These are phyloP conservation scores for Pyrus bretschneideri DNA, from an alignment of 306 rosid genomes.

Conservation along the genomic window DNA sequence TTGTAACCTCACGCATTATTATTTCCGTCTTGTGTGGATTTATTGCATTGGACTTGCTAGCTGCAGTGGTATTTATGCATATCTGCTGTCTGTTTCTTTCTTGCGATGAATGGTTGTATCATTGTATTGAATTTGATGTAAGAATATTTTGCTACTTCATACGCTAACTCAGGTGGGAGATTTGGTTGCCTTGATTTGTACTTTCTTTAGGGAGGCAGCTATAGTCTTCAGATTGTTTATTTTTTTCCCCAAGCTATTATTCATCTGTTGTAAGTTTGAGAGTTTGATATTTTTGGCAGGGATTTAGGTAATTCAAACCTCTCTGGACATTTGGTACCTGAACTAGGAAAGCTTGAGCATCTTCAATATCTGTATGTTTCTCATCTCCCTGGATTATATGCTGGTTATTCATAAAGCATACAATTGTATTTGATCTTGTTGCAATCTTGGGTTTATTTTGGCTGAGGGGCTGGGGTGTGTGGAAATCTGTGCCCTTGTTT, in stretches of 20 bases:
- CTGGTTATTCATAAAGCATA: background rate
- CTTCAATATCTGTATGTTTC: constrained; percentile 77
- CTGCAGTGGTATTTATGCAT: background rate
- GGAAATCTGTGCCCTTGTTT: background rate
- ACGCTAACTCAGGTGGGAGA: background rate
- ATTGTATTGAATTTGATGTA: background rate
- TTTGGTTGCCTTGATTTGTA: background rate
- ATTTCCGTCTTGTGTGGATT: background rate
- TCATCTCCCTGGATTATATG: background rate
- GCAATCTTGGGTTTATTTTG: background rate
- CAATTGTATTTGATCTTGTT: background rate
- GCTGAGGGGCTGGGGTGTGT: background rate
- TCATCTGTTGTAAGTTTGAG: background rate
- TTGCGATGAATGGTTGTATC: background rate
- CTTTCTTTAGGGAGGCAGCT: background rate
- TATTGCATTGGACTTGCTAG: background rate
- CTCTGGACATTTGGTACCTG: constrained; percentile 88
- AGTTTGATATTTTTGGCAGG: constrained; percentile 31
- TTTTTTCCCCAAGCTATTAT: background rate
- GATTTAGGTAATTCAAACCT: constrained; percentile 92
- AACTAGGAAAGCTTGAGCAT: constrained; percentile 77
- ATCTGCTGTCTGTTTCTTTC: background rate
- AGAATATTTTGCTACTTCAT: background rate
- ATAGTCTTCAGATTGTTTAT: background rate
- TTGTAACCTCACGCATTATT: background rate